Conservation (phyloP, 1,139 yeast species). For the Kodamaea anthophila region DNA sequence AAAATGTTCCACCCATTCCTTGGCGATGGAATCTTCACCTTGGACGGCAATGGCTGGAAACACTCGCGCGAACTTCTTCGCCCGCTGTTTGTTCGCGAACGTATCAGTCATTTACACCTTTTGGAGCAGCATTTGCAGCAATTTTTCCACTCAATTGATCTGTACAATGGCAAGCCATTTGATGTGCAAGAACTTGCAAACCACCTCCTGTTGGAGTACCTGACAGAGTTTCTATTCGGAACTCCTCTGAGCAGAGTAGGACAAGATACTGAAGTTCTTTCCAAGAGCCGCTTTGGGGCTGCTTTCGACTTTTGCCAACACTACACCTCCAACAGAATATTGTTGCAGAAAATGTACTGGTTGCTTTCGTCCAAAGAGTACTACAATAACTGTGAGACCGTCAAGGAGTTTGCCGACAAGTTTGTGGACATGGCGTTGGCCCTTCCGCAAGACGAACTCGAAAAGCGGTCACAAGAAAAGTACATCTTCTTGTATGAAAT, state of each 20-base stretch:
- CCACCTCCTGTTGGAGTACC: conserved; percentile 34
- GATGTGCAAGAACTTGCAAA: conserved; percentile 36
- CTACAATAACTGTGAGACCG: conserved; percentile 16
- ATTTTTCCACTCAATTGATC: conserved; percentile 28
- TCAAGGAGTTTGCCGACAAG: conserved; percentile 24
- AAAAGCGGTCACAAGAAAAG: conserved; percentile 28
- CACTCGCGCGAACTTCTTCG: conserved; percentile 53
- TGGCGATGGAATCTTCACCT: conserved; percentile 55
- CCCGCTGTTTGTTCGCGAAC: conserved; percentile 55
- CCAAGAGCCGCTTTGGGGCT: conserved; percentile 16
- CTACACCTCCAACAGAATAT: conserved; percentile 23
- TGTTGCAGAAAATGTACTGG: conserved; percentile 25
- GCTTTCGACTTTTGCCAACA: conserved; percentile 30
- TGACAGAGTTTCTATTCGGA: conserved; percentile 39
- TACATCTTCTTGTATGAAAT: conserved; percentile 41
- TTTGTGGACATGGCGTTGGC: conserved; percentile 25
- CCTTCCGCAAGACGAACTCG: conserved; percentile 27
- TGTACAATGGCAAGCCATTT: conserved; percentile 17
- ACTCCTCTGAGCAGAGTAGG: conserved; percentile 19
- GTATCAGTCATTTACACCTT: conserved; percentile 42
- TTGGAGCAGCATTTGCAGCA: conserved; percentile 44
- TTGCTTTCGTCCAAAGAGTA: conserved; percentile 25
- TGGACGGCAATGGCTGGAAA: conserved; percentile 53
- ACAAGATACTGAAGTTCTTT: not conserved
- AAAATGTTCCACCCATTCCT: conserved; percentile 36